These are phyloP conservation scores for Calonectria naviculata DNA, from an alignment of 2,329 filamentous ascomycete species.

Conservation along the genomic window DNA sequence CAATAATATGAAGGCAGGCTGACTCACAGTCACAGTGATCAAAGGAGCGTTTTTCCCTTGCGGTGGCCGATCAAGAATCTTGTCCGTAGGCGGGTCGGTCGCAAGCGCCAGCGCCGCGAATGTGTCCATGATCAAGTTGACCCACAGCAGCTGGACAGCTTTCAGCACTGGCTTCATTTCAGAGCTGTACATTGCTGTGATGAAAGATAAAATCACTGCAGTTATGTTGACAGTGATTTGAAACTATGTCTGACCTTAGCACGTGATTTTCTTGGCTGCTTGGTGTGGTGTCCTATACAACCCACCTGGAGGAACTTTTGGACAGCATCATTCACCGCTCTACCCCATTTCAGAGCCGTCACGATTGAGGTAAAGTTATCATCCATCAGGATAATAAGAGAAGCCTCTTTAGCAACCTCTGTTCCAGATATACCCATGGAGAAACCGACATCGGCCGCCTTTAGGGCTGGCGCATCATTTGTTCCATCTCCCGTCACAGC, in stretches of 20 bases:
- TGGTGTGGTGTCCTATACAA: background rate
- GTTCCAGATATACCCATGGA: constrained; percentile 75
- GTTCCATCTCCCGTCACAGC: constrained; percentile 72
- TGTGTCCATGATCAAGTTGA: constrained; percentile 70
- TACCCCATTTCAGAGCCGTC: constrained; percentile 70
- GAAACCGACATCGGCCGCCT: constrained; percentile 47
- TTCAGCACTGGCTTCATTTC: constrained; percentile 70
- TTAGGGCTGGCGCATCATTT: constrained; percentile 68
- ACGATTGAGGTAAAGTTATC: constrained; percentile 75
- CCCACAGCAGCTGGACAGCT: constrained; percentile 74
- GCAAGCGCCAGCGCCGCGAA: background rate
- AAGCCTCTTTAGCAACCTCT: constrained; percentile 75
- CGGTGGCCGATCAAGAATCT: background rate
- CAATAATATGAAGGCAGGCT: too few relatives aligned
- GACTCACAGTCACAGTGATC: background rate
- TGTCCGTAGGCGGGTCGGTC: background rate
- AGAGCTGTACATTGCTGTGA: constrained; percentile 68
- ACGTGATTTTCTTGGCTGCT: too few relatives aligned
- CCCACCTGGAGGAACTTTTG: constrained; percentile 64
- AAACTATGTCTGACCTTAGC: background rate
- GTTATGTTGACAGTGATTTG: constrained; percentile 1
- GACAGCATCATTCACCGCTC: constrained; percentile 72
- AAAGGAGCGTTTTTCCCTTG: background rate
- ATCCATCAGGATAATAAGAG: constrained; percentile 73
- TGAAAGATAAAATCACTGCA: constrained; percentile 56